These are phyloP conservation scores for Kockovaella imperatae DNA, from an alignment of 768 basidiomycete genomes.

Conservation along the genomic window DNA sequence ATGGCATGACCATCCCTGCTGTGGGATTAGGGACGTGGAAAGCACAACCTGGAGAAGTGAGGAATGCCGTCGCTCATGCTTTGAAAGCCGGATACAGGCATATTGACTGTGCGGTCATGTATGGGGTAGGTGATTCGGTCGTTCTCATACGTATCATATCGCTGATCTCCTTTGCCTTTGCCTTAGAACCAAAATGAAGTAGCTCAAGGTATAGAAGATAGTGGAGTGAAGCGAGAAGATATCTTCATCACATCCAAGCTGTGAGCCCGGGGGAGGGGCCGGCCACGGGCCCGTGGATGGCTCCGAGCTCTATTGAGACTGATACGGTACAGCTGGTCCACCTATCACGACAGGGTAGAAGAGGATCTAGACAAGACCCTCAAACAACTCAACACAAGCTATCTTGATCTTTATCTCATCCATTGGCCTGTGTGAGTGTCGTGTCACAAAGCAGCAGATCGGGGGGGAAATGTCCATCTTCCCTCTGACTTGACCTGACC, in stretches of 20 bases:
- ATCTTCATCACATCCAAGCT: slow-evolving; percentile 65
- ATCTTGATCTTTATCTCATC: slow-evolving; percentile 66
- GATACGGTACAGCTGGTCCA: slow-evolving; percentile 42
- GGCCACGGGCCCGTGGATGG: neutral
- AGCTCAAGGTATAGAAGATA: slow-evolving; percentile 67
- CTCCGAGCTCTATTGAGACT: slow-evolving; percentile 60
- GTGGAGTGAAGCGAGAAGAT: slow-evolving; percentile 61
- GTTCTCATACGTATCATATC: neutral
- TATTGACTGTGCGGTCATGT: slow-evolving; percentile 56
- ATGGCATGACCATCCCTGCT: slow-evolving; percentile 65
- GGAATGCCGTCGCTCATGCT: slow-evolving; percentile 65
- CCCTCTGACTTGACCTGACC: too few species aligned
- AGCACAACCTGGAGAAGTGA: slow-evolving; percentile 61
- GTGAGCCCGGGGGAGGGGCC: slow-evolving; percentile 7
- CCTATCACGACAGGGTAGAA: slow-evolving; percentile 54
- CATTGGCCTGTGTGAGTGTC: slow-evolving; percentile 15
- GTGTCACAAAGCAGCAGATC: neutral
- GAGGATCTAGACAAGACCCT: slow-evolving; percentile 65
- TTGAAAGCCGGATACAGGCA: slow-evolving; percentile 64
- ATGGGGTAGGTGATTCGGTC: slow-evolving; percentile 48
- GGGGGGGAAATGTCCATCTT: neutral
- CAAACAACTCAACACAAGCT: slow-evolving; percentile 59
- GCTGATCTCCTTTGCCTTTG: slow-evolving; percentile 15
- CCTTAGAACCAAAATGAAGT: slow-evolving; percentile 72
- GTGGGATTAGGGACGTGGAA: slow-evolving; percentile 75